Evolutionary conservation across 176 grass and related monocot genomes (phyloP).

Genomic region (Avena atlantica): DNA sequence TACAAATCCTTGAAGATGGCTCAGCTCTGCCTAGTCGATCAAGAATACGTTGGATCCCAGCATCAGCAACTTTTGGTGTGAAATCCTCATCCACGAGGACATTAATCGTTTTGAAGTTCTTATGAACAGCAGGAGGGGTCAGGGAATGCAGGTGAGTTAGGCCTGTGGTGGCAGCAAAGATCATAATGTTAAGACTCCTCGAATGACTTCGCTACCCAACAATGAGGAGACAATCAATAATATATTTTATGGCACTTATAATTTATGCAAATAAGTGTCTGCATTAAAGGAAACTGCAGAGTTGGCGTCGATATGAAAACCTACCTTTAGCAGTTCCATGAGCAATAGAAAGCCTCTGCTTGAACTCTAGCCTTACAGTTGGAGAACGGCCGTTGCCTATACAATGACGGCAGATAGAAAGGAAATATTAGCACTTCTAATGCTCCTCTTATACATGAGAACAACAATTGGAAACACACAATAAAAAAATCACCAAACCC

Average conservation of each 20-base stretch:
- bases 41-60: conserved; percentile 65
- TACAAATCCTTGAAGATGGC: conserved; percentile 50
- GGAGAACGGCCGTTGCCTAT: conserved; percentile 55
- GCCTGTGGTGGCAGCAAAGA: conserved; percentile 56
- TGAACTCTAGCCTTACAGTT: conserved; percentile 82
- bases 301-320: not conserved
- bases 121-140: conserved; percentile 78
- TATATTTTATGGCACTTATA: not conserved
- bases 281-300: not conserved
- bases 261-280: not conserved
- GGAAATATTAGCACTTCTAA: not conserved
- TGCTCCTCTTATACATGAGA: not conserved
- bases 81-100: conserved; percentile 92
- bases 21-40: conserved; percentile 67
- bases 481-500: conserved; percentile 59
- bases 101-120: conserved; percentile 92
- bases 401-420: conserved; percentile 9
- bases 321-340: conserved; percentile 91
- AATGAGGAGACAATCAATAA: not conserved
- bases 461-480: not conserved
- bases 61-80: conserved; percentile 80
- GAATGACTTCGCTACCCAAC: not conserved
- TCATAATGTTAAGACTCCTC: conserved; percentile 9
- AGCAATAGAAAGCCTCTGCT: conserved; percentile 93
- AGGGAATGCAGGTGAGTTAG: conserved; percentile 84